These are phyloP conservation scores for Diaporthe aspalathi DNA, from an alignment of 2,329 filamentous ascomycete genomes.

Conservation along the genomic window DNA sequence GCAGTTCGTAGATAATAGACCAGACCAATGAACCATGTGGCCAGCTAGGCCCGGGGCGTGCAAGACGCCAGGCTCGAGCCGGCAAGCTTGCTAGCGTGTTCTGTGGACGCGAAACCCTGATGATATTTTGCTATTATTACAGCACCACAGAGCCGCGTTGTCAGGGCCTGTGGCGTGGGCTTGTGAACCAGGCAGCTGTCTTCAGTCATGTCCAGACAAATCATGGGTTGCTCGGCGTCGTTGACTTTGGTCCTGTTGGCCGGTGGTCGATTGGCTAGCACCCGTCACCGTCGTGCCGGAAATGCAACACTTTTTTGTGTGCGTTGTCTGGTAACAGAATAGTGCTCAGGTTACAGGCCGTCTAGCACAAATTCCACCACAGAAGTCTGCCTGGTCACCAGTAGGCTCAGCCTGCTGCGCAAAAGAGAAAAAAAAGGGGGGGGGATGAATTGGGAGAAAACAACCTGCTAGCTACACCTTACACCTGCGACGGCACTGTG, in stretches of 20 bases:
- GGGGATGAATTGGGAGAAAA: too few species aligned
- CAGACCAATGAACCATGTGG: too few species aligned
- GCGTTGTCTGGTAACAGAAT: too few species aligned
- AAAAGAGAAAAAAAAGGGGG: too few species aligned
- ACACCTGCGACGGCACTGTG: too few species aligned
- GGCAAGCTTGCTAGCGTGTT: background rate
- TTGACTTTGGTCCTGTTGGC: background rate
- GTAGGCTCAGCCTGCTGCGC: background rate
- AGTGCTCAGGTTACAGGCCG: background rate
- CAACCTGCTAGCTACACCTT: background rate
- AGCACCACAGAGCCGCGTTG: constrained; percentile 4
- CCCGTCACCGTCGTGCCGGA: background rate
- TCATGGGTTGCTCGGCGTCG: background rate
- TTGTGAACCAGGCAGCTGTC: too few species aligned
- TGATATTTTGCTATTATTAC: background rate
- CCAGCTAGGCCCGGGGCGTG: background rate
- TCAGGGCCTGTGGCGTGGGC: background rate
- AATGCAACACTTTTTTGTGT: too few species aligned
- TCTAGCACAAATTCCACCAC: too few species aligned
- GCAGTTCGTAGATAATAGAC: too few species aligned
- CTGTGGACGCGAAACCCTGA: constrained; percentile 15
- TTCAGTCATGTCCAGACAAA: too few species aligned
- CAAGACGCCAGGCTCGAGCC: too few species aligned
- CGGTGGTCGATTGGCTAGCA: constrained; percentile 3
- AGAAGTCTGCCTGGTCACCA: background rate